Evolutionary conservation across 352 stramenopile genomes (phyloP).

Genomic region (Blastocystis sp.): DNA sequence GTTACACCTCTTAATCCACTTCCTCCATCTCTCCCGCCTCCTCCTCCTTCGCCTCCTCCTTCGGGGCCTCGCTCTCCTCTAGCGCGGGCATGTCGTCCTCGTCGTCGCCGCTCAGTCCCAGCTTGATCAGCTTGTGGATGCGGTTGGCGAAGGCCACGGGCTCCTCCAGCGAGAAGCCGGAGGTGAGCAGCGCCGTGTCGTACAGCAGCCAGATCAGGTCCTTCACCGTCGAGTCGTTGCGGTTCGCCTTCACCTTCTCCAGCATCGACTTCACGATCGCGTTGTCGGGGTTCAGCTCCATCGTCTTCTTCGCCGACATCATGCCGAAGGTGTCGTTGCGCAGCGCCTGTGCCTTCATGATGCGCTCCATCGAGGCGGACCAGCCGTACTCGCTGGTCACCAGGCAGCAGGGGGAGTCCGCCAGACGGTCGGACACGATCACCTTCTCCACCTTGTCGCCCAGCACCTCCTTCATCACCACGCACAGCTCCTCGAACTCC

Average conservation of each 20-base stretch:
- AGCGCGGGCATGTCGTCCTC: constrained; percentile 77
- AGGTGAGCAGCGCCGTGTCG: constrained; percentile 90
- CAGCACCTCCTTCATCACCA: too few species aligned
- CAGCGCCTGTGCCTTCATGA: constrained; percentile 99
- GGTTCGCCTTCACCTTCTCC: too few species aligned
- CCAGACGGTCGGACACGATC: constrained; percentile 95
- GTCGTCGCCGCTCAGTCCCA: constrained; percentile 88
- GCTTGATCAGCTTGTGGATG: constrained; percentile 98
- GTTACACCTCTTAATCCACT: neutral
- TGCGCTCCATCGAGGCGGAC: constrained; percentile 76
- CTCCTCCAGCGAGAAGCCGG: too few species aligned
- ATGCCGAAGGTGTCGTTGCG: constrained; percentile 92
- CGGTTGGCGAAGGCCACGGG: constrained; percentile 87
- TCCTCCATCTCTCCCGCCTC: neutral
- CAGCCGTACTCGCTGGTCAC: constrained; percentile 99
- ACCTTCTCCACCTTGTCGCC: constrained; percentile 99
- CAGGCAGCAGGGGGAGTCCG: constrained; percentile 94
- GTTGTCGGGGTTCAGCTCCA: constrained; percentile 75
- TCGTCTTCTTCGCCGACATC: constrained; percentile 99
- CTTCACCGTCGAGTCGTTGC: constrained; percentile 91
- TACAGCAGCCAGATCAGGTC: constrained; percentile 99
- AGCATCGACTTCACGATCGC: too few species aligned
- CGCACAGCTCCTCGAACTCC: too few species aligned
- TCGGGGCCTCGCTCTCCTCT: constrained; percentile 82
- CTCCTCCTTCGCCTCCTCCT: neutral